Base-by-base conservation (phyloP, 176 grass and related monocot species). In the Oryza nivara region DNA sequence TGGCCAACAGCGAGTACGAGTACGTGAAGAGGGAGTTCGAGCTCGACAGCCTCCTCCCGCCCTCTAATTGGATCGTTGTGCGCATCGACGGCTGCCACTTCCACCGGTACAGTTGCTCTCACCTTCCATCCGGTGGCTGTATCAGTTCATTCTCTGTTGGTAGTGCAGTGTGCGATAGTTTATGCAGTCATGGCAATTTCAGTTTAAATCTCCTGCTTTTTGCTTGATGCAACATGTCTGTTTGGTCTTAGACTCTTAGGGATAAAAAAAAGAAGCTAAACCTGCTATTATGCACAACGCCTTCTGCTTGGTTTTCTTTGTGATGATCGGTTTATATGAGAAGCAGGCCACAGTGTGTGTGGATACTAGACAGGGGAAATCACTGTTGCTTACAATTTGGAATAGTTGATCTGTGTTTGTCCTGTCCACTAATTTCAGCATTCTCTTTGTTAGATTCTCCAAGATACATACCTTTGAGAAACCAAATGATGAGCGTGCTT, bases 401-500 rank as follows among this genome's bases (percentile, higher is more conserved):
- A 65, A 35, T 38, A n/a, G 15, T 51, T 68, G 73, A 26, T 36
- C 10, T 82, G 34, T 84, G 17, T 38, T 45, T 58, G 47, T 83
- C 67, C 15, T 88, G 2, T 80, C 56, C 70, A 20, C 67, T 82
- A 68, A 86, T 66, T 81, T 67, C 22, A 70, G 65, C 58, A 46
- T 54, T 91, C 79, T 85, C 32, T 77, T 80, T 32, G n/a, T 51
- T 75, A 98, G 92, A 41, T 98, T 98, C 88, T 93, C 92, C 5
- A 79, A 88, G 83, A 74, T 89, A 36, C 92, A 96, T 32, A 74
- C 66, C 34, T 96, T 96, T 85, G 86, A 89, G 76, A 96, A 96
- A 83, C 91, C 94, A 9, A 96, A 96, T 66, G 94, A 96, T 82
- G 30, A 88, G 76, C 88, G 76, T 49, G 94, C 94, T 82, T 70